These are phyloP conservation scores for Clonostachys chloroleuca DNA, from an alignment of 2,329 filamentous ascomycete genomes.

Conservation along the genomic window DNA sequence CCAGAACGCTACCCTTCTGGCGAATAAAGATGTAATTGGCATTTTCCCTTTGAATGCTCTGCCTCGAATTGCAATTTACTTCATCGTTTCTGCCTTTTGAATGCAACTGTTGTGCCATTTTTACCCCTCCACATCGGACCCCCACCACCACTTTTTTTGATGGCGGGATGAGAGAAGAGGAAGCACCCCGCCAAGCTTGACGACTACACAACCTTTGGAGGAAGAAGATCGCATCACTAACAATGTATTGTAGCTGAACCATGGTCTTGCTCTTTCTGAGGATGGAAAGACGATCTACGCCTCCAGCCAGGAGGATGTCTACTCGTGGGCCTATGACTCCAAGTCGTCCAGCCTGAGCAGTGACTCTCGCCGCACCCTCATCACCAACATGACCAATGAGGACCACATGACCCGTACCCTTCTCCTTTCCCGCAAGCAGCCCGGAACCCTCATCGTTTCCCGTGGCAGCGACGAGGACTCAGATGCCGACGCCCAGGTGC, in stretches of 20 bases:
- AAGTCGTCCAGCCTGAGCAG: conserved; percentile 29
- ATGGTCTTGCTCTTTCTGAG: conserved; percentile 47
- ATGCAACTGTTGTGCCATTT: no score
- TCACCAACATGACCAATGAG: conserved; percentile 57
- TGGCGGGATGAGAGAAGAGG: no score
- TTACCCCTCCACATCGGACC: no score
- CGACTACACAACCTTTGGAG: background rate
- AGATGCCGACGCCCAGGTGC: conserved; percentile 46
- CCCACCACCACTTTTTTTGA: no score
- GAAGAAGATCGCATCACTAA: background rate
- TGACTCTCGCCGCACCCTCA: conserved; percentile 40
- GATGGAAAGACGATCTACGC: conserved; percentile 51
- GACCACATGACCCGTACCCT: conserved; percentile 67
- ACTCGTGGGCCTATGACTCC: conserved; percentile 62
- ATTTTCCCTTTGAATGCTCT: background rate
- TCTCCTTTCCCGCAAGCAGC: conserved; percentile 49
- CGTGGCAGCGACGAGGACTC: conserved; percentile 61
- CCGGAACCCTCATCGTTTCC: conserved; percentile 58
- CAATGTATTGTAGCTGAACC: conserved; percentile 39
- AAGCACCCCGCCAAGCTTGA: no score
- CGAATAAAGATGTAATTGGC: conserved; percentile 23
- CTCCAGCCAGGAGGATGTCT: conserved; percentile 55
- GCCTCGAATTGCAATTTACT: no score
- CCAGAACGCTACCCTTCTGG: conserved; percentile 26
- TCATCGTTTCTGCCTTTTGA: no score